Percentiles rank a stretch among this genome's conserved stretches.
phyloP scores from a whole-genome alignment of 495 filamentous ascomycete genomes.

The Parathielavia hyrcaniae region DNA sequence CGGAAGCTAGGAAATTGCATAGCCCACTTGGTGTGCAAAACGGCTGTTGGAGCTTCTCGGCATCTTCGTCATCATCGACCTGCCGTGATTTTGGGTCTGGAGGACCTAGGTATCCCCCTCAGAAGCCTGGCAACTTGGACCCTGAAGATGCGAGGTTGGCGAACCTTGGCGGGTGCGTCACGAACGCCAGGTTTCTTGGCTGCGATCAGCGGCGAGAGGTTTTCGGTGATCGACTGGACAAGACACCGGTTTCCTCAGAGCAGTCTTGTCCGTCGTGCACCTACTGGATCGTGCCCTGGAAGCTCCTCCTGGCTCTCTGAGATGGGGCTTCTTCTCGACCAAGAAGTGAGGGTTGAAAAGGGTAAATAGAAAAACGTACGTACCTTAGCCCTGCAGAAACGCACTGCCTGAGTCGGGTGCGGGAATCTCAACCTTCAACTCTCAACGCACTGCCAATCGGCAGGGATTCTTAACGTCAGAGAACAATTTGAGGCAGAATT shows the following conservation, averaged over 20 bases:
- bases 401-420: not conserved
- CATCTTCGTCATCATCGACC: slow-evolving; percentile 9
- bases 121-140: not conserved
- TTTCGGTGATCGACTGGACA: not conserved
- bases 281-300: no score
- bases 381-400: slow-evolving; percentile 10
- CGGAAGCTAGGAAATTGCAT: not conserved
- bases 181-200: not conserved
- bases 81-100: not conserved
- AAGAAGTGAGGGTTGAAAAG: not conserved
- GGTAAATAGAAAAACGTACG: slow-evolving; percentile 11
- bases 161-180: not conserved
- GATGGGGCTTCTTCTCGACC: no score
- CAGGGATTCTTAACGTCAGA: not conserved
- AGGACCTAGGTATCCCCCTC: not conserved
- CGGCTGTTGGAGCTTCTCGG: slow-evolving; percentile 1
- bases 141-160: not conserved
- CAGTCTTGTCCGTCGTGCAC: not conserved
- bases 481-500: not conserved
- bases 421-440: no score
- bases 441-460: not conserved
- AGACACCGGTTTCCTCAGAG: not conserved
- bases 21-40: slow-evolving; percentile 5
- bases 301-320: no score
- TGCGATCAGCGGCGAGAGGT: no score